Evolutionary conservation across 108 stramenopile genomes (phyloP).

Genomic region (Conticribra guillardii): DNA sequence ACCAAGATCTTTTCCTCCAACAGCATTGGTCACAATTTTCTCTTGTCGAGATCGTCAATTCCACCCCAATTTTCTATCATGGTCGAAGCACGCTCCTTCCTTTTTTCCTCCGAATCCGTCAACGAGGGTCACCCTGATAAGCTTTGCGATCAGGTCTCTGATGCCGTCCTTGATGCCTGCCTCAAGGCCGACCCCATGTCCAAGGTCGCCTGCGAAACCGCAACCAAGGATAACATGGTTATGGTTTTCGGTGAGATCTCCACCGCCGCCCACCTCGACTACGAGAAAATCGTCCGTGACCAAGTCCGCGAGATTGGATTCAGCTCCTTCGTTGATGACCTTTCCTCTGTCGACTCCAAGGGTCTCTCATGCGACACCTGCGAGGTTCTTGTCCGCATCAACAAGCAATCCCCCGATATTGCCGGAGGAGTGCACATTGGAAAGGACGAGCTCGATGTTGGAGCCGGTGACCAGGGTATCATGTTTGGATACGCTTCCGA

Average conservation of each 20-base stretch:
- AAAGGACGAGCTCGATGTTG: constrained; percentile 93
- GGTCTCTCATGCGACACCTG: constrained; percentile 94
- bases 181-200: constrained; percentile 92
- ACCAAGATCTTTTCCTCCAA: too few relatives aligned
- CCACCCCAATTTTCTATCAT: constrained; percentile 31
- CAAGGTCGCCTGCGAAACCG: constrained; percentile 98
- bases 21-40: too few relatives aligned
- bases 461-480: constrained; percentile 98
- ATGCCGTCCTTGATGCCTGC: constrained; percentile 97
- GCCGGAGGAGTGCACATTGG: constrained; percentile 95
- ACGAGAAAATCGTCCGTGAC: constrained; percentile 96
- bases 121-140: constrained; percentile 99
- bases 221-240: constrained; percentile 99
- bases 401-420: constrained; percentile 98
- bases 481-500: constrained; percentile 99
- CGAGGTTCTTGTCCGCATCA: constrained; percentile 97
- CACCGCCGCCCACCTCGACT: constrained; percentile 95
- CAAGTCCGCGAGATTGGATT: constrained; percentile 97
- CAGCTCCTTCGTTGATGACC: constrained; percentile 85
- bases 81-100: constrained; percentile 82
- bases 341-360: constrained; percentile 86
- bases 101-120: constrained; percentile 93
- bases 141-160: constrained; percentile 95
- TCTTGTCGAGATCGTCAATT: too few relatives aligned
- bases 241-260: constrained; percentile 99